A percentile compares a stretch with the other conserved stretches of the same genome.
Evolutionary conservation across 352 stramenopile genomes (phyloP).

Genomic region (Pythium phragmitis): DNA sequence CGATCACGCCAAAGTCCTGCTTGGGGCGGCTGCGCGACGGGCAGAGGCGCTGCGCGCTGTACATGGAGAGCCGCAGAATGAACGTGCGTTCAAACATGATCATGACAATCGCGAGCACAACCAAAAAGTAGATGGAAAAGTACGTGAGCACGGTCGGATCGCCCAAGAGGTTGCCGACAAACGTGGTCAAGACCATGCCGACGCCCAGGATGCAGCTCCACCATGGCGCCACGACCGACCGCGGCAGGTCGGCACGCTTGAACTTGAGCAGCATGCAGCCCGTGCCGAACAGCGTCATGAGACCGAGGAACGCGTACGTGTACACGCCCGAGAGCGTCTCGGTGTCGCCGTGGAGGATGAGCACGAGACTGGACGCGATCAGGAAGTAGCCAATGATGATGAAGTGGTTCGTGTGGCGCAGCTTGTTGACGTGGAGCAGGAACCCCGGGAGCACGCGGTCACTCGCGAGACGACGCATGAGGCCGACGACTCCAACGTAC

Average conservation of each 20-base stretch:
- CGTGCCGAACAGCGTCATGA: conserved; percentile 93
- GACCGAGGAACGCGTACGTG: conserved; percentile 93
- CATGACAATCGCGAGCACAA: conserved; percentile 76
- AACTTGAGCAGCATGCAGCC: conserved; percentile 95
- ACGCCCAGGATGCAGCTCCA: conserved; percentile 84
- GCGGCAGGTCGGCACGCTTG: conserved; percentile 89
- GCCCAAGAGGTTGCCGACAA: conserved; percentile 83
- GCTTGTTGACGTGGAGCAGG: conserved; percentile 76
- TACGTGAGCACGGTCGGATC: conserved; percentile 88
- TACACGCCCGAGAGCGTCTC: conserved; percentile 93
- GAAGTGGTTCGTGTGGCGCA: conserved; percentile 89
- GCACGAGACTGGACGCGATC: conserved; percentile 84
- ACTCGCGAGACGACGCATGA: conserved; percentile 90
- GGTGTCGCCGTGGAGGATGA: conserved; percentile 91
- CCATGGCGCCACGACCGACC: conserved; percentile 87
- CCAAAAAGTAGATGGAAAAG: conserved; percentile 88
- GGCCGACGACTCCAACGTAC: conserved; percentile 92
- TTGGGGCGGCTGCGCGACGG: conserved; percentile 49
- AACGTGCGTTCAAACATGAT: conserved; percentile 91
- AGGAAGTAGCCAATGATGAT: conserved; percentile 92
- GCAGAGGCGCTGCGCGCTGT: conserved; percentile 73
- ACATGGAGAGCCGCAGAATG: conserved; percentile 79
- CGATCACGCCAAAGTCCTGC: conserved; percentile 29
- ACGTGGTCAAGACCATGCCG: conserved; percentile 78
- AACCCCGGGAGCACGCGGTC: conserved; percentile 87